Evolutionary conservation across 2,329 filamentous ascomycete species (phyloP), one percentile per base, ranked within the genome.

Genomic region (Purpureocillium takamizusanense): DNA sequence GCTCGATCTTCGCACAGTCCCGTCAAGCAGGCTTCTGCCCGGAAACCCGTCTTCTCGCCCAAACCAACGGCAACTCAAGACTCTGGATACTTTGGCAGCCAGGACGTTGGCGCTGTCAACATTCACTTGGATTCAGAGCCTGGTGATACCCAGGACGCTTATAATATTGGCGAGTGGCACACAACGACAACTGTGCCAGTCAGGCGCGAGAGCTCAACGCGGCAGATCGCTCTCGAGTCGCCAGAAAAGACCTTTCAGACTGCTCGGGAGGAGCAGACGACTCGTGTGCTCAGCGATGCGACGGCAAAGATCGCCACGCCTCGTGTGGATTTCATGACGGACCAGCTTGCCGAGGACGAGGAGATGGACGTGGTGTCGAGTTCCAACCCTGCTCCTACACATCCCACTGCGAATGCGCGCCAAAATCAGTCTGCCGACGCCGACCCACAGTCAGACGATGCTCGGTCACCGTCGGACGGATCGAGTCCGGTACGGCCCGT

Each of bases 401-500:
- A 14, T 3, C 11, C 15, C 6, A 7, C 21, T 10, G 33, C n/a
- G 3, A 31, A 8, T 10, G 14, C 17, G 13, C 29, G 25, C 18
- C 27, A 35, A 14, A 9, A 31, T 10, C 32, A 37, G 11, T 17
- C 16, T n/a, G 38, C 42, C 9, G 39, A 45, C 7, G 8, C 7
- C 11, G 39, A 14, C 23, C 31, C 37, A 15, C 33, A 30, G 3
- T 42, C 40, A 34, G 71, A 75, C 30, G 74, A 74, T 43, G 62
- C 63, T 16, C 66, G 70, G 43, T 83, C 80, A 3, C 74, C 75
- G 13, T 85, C 82, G 2, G 81, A 86, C 35, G 72, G 67, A 1
- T 86, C 84, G 1, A 89, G 83, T 49, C 85, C 85, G 0, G 78
- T 84, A 35, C 74, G 86, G 48, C 83, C 83, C 2, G 69, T 86